These are phyloP conservation scores for Ochetophila trinervis DNA, from an alignment of 306 rosid species.

Conservation along the genomic window DNA sequence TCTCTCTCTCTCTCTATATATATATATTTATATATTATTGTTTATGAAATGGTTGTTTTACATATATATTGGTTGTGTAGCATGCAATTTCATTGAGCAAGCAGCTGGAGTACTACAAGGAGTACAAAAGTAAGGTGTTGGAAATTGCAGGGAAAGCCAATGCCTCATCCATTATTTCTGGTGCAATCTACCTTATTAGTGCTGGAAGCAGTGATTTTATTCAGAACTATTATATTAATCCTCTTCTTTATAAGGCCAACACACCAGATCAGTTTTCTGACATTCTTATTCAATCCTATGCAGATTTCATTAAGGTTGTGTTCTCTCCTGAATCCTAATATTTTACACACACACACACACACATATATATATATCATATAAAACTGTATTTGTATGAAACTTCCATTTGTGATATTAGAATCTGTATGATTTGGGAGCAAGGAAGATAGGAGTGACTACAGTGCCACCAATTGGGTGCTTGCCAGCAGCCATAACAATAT, in stretches of 20 bases:
- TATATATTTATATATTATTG: not conserved
- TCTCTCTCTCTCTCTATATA: not conserved
- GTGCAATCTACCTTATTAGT: conserved; percentile 44
- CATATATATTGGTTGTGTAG: conserved; percentile 31
- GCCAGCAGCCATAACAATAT: conserved; percentile 60
- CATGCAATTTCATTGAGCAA: conserved; percentile 39
- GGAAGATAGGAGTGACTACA: conserved; percentile 65
- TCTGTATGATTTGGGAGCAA: conserved; percentile 60
- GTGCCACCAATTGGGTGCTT: conserved; percentile 71
- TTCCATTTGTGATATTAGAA: conserved; percentile 31
- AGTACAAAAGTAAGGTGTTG: conserved; percentile 44
- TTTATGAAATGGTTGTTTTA: not conserved
- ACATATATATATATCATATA: not conserved
- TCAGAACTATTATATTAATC: conserved; percentile 61
- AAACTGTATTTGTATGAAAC: not conserved
- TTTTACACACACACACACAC: not conserved
- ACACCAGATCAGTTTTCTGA: conserved; percentile 51
- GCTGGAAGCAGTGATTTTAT: conserved; percentile 68
- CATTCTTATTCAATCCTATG: conserved; percentile 40
- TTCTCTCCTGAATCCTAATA: not conserved
- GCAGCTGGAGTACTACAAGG: conserved; percentile 64
- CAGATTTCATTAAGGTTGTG: conserved; percentile 46
- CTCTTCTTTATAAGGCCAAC: conserved; percentile 42
- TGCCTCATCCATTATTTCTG: conserved; percentile 51
- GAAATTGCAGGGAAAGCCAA: conserved; percentile 40